Evolutionary conservation across 768 basidiomycete species (phyloP).

Genomic region (Leucocoprinus sp.): DNA sequence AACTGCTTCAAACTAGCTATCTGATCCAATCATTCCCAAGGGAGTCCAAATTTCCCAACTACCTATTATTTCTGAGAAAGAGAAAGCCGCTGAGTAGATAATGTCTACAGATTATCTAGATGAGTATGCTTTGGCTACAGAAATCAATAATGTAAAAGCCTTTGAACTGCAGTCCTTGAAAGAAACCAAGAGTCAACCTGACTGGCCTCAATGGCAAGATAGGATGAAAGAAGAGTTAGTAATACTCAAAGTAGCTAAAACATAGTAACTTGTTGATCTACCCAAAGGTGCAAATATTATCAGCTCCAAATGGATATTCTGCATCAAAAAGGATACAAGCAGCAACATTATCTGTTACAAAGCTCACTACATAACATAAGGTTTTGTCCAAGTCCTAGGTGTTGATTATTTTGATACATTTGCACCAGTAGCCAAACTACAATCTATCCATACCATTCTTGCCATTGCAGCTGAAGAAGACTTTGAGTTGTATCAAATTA

Average conservation of each 20-base stretch:
- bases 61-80: neutral
- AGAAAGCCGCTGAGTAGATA: neutral
- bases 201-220: slow-evolving; percentile 20
- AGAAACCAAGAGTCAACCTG: slow-evolving; percentile 15
- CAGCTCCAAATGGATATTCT: slow-evolving; percentile 17
- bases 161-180: slow-evolving; percentile 14
- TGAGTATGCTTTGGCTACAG: neutral
- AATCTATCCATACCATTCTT: slow-evolving; percentile 21
- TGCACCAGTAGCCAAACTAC: slow-evolving; percentile 19
- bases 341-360: slow-evolving; percentile 17
- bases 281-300: slow-evolving; percentile 19
- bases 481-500: slow-evolving; percentile 29
- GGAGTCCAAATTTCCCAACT: too few species aligned
- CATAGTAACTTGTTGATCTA: slow-evolving; percentile 21
- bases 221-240: slow-evolving; percentile 24
- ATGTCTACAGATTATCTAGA: neutral
- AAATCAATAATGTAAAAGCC: slow-evolving; percentile 11
- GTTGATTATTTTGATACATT: slow-evolving; percentile 30
- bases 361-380: slow-evolving; percentile 23
- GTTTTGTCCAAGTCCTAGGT: slow-evolving; percentile 31
- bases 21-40: too few species aligned
- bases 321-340: slow-evolving; percentile 16
- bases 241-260: slow-evolving; percentile 16
- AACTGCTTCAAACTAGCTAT: too few species aligned
- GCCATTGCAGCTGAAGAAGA: slow-evolving; percentile 24